Conservation (phyloP, 805 yeast genomes). For the Pichia phayaonensis region DNA sequence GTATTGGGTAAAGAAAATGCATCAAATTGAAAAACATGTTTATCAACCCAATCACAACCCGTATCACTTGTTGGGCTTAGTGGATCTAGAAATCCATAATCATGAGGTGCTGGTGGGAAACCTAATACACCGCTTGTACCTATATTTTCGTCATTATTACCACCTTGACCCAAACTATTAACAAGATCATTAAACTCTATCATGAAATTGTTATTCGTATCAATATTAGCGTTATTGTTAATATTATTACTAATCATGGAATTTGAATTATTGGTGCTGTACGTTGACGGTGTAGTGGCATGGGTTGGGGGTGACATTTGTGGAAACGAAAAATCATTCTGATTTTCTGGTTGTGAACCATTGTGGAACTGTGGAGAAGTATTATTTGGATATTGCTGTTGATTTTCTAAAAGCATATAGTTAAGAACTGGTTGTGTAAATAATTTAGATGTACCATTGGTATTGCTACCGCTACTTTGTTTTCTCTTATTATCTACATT, state of each 20-base stretch:
- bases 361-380: not conserved
- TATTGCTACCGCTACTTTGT: too few species aligned
- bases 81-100: slow-evolving; percentile 14
- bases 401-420: not conserved
- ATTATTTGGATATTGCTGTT: not conserved
- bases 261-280: not conserved
- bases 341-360: not conserved
- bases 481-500: not conserved
- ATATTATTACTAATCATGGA: not conserved
- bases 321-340: not conserved
- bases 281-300: not conserved
- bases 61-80: slow-evolving; percentile 34
- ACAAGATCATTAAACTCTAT: slow-evolving; percentile 8
- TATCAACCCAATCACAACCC: slow-evolving; percentile 55
- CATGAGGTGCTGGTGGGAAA: slow-evolving; percentile 3
- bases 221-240: not conserved
- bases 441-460: not conserved
- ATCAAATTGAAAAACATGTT: slow-evolving; percentile 34
- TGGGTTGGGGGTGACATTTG: not conserved
- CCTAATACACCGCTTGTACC: not conserved
- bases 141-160: not conserved
- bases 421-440: not conserved
- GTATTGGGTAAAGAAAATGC: slow-evolving; percentile 15
- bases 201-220: slow-evolving; percentile 4
- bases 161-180: slow-evolving; percentile 1